Conservation (phyloP, 768 basidiomycete genomes). For the Kwoniella shandongensis region DNA sequence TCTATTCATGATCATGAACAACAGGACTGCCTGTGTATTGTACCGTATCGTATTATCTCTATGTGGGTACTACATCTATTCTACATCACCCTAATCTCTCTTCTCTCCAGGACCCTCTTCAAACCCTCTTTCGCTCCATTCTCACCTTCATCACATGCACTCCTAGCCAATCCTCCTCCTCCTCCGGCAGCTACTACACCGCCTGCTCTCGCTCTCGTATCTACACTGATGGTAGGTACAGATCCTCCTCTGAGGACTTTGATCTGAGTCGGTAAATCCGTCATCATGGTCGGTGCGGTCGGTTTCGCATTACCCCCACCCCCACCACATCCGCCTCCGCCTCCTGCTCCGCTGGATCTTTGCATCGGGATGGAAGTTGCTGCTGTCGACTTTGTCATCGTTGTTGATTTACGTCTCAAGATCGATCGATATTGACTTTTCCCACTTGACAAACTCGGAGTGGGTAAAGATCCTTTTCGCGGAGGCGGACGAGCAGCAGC, state of each 20-base stretch:
- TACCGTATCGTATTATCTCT: background rate
- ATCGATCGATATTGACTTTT: slow-evolving; percentile 7
- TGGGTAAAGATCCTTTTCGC: slow-evolving; percentile 14
- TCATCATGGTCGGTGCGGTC: background rate
- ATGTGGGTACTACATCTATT: background rate
- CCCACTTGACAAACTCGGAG: slow-evolving; percentile 4
- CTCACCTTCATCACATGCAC: background rate
- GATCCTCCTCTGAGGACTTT: background rate
- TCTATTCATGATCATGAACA: background rate
- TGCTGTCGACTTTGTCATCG: too few relatives aligned
- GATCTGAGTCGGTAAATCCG: background rate
- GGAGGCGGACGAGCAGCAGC: background rate
- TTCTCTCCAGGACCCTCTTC: too few relatives aligned
- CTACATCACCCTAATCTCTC: background rate
- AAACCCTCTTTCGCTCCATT: background rate
- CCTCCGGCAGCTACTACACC: background rate
- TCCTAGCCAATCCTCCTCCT: background rate
- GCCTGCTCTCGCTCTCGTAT: background rate
- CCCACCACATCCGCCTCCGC: too few relatives aligned
- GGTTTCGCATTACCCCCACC: background rate
- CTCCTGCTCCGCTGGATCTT: slow-evolving; percentile 12
- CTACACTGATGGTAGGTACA: background rate
- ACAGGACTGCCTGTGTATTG: slow-evolving; percentile 6
- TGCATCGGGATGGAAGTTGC: slow-evolving; percentile 14
- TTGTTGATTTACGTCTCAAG: background rate